phyloP scores from a whole-genome alignment of 1,284 basidiomycete genomes.

The Melampsora americana region DNA sequence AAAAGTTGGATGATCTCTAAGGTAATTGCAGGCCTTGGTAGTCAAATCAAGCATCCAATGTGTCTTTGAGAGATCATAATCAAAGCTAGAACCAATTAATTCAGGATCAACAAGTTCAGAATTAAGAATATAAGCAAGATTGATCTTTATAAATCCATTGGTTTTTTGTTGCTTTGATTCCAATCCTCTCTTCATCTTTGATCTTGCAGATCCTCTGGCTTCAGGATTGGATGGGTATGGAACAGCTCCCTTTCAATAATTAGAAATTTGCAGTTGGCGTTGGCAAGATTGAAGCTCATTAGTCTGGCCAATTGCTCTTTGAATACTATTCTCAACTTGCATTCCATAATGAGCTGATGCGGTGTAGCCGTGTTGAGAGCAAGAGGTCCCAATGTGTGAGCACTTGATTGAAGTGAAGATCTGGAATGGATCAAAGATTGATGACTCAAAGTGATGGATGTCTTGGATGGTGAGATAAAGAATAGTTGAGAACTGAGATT shows the following conservation, averaged over 20 bases:
- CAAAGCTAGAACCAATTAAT: not conserved
- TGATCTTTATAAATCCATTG: not conserved
- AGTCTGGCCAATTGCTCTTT: not conserved
- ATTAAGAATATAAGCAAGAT: not conserved
- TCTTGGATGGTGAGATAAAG: not conserved
- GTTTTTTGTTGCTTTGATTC: not conserved
- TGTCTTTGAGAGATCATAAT: not conserved
- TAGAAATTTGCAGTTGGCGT: not conserved
- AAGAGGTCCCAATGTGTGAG: not conserved
- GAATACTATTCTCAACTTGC: not conserved
- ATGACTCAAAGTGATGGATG: not conserved
- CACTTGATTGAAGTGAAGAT: not conserved
- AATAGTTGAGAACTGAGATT: not conserved
- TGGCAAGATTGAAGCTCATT: not conserved
- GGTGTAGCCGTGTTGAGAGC: not conserved
- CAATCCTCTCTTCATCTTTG: not conserved
- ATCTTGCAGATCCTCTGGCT: not conserved
- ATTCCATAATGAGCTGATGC: not conserved
- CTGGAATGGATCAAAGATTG: not conserved
- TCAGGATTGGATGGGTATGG: not conserved
- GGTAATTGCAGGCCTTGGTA: not conserved
- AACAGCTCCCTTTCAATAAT: not conserved
- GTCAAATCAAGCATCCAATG: too few relatives aligned
- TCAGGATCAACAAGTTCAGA: not conserved
- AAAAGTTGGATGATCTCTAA: not conserved